Base-by-base conservation (phyloP, 768 basidiomycete genomes). In the Albatrellus ellisii region DNA sequence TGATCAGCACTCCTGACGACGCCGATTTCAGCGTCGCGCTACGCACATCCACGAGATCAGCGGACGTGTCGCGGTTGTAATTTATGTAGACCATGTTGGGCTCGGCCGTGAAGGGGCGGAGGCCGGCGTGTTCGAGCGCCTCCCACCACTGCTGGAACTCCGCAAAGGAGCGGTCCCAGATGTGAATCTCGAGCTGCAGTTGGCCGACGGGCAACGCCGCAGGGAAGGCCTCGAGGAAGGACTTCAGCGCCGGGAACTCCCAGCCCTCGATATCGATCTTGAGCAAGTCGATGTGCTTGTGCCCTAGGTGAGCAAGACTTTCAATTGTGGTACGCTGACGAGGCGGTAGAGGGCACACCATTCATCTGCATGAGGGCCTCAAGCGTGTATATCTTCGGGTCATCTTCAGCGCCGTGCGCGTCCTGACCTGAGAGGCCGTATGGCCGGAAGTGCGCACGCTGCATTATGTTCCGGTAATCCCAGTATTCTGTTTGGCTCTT, bases 261-360 rank as follows among this genome's bases (percentile, higher is more conserved):
- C 62, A 64, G 25, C 69, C 70, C 37, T 71, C 69, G 6, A 72
- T 51, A 50, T 70, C 69, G 46, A 70, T 61, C 53, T 70, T 63
- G 50, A 65, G 57, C 15, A 67, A 51, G 39, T 68, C 63, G 9
- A 70, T 59, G 46, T 58, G 54, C 17, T 35, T 56, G 52, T 65
- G 67, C 26, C 48, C 43, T 39, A 12, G 3, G 10, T 12, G 22
- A 26, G 21, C 29, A 35, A 22, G 31, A 36, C 17, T 28, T 14
- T 20, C 14, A 43, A n/a, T n/a, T n/a, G n/a, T n/a, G 18, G 26
- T 21, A 38, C 14, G 29, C 1, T 12, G 34, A 26, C 12, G 36
- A 28, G 37, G 41, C 34, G 9, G 41, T 39, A 34, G 45, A 59
- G 38, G 43, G 9, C 45, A 22, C 42, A 49, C 70, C 66, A 28